Evolutionary conservation across 108 stramenopile species (phyloP).

Genomic region (Nitzschia inconspicua): DNA sequence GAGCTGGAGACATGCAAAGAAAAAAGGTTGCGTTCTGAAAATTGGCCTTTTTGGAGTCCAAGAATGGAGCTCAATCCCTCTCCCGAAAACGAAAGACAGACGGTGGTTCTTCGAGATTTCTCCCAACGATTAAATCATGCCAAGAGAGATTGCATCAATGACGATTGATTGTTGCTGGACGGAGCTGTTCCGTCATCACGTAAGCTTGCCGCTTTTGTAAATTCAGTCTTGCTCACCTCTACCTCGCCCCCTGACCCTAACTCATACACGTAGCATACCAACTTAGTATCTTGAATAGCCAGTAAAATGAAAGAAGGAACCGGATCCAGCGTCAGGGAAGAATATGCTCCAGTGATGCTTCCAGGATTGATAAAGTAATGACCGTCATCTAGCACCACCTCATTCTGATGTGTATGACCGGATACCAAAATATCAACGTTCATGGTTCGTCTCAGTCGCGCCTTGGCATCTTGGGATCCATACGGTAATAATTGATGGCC

Average conservation of each 20-base stretch:
- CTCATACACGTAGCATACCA: slow-evolving; percentile 93
- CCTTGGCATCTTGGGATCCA: slow-evolving; percentile 72
- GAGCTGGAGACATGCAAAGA: too few species aligned
- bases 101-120: too few species aligned
- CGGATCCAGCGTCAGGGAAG: slow-evolving; percentile 41
- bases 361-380: slow-evolving; percentile 90
- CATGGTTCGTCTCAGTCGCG: slow-evolving; percentile 73
- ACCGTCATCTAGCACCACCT: slow-evolving; percentile 86
- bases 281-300: slow-evolving; percentile 90
- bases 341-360: slow-evolving; percentile 92
- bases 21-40: too few species aligned
- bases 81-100: too few species aligned
- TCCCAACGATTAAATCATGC: slow-evolving; percentile 16
- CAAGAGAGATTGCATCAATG: slow-evolving; percentile 28
- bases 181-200: background rate
- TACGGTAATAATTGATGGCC: slow-evolving; percentile 93
- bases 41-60: too few species aligned
- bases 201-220: slow-evolving; percentile 42
- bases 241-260: slow-evolving; percentile 58
- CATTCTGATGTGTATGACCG: slow-evolving; percentile 93
- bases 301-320: slow-evolving; percentile 89
- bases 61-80: too few species aligned
- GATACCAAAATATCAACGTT: slow-evolving; percentile 93
- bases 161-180: slow-evolving; percentile 7
- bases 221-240: slow-evolving; percentile 85